Evolutionary conservation across 1,284 basidiomycete genomes (phyloP), one percentile per base, ranked within the genome.

Genomic region (Pseudozyma pruni): DNA sequence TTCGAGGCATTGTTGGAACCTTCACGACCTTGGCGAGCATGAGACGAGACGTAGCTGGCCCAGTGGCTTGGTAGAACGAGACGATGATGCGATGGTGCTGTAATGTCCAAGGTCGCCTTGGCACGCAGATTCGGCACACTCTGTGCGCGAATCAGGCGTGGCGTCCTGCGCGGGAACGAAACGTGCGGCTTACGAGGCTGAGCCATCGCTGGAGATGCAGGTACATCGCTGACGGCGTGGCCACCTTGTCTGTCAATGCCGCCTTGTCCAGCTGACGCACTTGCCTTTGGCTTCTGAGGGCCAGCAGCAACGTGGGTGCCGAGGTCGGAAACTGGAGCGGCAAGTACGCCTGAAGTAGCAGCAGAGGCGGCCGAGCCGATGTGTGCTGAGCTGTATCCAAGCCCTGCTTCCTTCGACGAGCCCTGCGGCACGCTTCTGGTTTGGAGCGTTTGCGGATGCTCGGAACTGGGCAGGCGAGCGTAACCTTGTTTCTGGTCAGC

Each of bases 81-180:
- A 3, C 69, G 72, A 27, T 74, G 69, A 25, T 54, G 50, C 38
- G 61, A 63, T 0, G 55, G 63, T 4, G 48, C 46, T 1, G 46
- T 4, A 4, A 74, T 31, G 50, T 74, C 72, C 35, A 72, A 27
- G 1, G 67, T 62, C 25, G 69, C 58, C 41, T 59, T 69, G 27
- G 64, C 72, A 8, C 70, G 60, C 20, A 74, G 23, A 38, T 74
- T 74, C 8, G 72, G 72, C 17, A 74, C 51, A 37, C 72, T 74
- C 27, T 72, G 59, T 16, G 68, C 59, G 10, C 72, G 63, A 5
- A 49, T 45, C 16, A 72, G 55, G 23, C 68, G 63, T 11, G 69
- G 41, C 44, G 49, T 42, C 19, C 54, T 55, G 17, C 53, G 50
- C 35, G 37, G 42, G 19, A 44, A 57, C 17, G 32, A 17, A 9